Percentiles rank a stretch among this genome's conserved stretches.
These are phyloP conservation scores for Phytophthora vignae DNA, from an alignment of 352 stramenopile genomes.

Conservation along the genomic window DNA sequence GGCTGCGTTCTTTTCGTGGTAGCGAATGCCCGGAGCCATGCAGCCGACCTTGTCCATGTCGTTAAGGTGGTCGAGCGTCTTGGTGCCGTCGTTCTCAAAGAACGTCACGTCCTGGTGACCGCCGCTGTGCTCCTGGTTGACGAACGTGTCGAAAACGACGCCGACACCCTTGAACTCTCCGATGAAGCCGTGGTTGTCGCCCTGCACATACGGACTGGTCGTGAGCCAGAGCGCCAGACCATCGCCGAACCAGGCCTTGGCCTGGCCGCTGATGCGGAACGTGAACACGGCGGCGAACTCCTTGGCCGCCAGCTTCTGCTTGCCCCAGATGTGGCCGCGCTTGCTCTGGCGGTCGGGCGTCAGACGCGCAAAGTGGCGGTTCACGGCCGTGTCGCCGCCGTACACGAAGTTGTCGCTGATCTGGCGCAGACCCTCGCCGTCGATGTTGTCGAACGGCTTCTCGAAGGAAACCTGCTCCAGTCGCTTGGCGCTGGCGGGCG, in stretches of 20 bases:
- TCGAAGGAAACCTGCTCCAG: constrained; percentile 71
- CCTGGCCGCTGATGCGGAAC: constrained; percentile 88
- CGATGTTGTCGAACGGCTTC: constrained; percentile 84
- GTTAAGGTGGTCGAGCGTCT: constrained; percentile 81
- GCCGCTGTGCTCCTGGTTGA: constrained; percentile 79
- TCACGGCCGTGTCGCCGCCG: constrained; percentile 72
- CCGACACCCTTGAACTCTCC: constrained; percentile 77
- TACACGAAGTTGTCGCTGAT: constrained; percentile 65
- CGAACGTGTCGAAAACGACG: constrained; percentile 88
- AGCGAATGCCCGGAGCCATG: constrained; percentile 80
- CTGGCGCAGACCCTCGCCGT: constrained; percentile 62
- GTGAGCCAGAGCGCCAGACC: constrained; percentile 87
- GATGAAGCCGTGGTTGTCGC: constrained; percentile 86
- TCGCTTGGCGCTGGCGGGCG: constrained; percentile 38
- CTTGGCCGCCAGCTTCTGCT: constrained; percentile 58
- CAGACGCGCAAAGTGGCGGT: constrained; percentile 84
- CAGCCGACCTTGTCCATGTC: constrained; percentile 75
- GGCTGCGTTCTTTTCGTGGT: constrained; percentile 81
- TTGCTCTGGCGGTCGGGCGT: constrained; percentile 86
- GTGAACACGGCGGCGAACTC: constrained; percentile 84
- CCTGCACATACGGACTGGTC: constrained; percentile 57
- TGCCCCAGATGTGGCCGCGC: constrained; percentile 79
- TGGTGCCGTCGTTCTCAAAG: constrained; percentile 81
- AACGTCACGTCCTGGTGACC: constrained; percentile 89
- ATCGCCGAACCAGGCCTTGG: constrained; percentile 78